Percentiles rank a stretch among this genome's conserved stretches.
phyloP scores from a whole-genome alignment of 164 flowering plant genomes.

The Sextonia rubra region DNA sequence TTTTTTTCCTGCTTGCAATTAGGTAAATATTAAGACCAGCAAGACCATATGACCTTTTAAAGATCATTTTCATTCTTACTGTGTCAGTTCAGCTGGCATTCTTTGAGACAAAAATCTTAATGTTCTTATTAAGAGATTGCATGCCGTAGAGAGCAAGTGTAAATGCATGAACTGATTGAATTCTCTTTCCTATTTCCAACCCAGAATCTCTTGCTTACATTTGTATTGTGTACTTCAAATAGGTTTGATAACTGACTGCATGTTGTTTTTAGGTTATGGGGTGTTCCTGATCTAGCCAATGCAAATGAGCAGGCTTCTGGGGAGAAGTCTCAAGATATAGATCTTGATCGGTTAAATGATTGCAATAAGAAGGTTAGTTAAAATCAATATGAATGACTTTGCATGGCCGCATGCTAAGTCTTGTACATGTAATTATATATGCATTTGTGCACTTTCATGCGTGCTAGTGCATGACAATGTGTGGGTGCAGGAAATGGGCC shows the following conservation, averaged over 20 bases:
- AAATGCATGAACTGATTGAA: no score
- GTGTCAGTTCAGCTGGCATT: not conserved
- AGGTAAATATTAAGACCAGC: not conserved
- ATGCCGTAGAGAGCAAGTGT: not conserved
- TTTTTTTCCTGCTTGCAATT: no score
- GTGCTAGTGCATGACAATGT: not conserved
- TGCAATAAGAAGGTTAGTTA: conserved; percentile 62
- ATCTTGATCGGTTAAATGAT: conserved; percentile 31
- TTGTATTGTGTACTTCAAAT: not conserved
- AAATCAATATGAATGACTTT: not conserved
- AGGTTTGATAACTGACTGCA: not conserved
- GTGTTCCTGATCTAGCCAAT: conserved; percentile 35
- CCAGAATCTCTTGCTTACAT: not conserved
- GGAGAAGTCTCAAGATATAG: conserved; percentile 24
- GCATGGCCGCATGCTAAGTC: not conserved
- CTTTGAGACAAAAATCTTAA: not conserved
- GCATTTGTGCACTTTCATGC: not conserved
- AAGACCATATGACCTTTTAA: not conserved
- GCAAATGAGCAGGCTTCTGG: conserved; percentile 29
- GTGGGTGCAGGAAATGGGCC: not conserved
- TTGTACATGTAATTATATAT: not conserved
- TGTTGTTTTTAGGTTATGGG: conserved; percentile 47
- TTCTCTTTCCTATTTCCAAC: not conserved
- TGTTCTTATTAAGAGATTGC: not conserved
- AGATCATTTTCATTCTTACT: not conserved